These are phyloP conservation scores for Plasmodium coatneyi DNA, from an alignment of 169 alveolate genomes.

Conservation along the genomic window DNA sequence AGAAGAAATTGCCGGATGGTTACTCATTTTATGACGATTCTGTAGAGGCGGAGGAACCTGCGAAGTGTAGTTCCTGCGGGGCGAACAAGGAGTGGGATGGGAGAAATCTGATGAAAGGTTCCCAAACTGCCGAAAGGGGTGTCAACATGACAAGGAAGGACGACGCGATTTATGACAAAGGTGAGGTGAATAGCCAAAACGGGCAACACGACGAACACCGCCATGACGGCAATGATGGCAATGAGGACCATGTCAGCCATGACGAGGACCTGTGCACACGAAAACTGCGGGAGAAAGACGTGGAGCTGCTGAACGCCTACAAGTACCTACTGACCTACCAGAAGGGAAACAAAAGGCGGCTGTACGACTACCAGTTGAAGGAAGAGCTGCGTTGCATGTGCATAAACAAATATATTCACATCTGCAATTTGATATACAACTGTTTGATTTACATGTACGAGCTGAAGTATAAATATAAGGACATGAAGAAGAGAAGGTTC, in stretches of 20 bases:
- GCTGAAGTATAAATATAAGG: conserved; percentile 25
- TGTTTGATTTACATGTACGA: conserved; percentile 34
- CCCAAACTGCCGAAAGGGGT: neutral
- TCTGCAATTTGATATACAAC: conserved; percentile 46
- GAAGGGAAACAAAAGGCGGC: conserved; percentile 27
- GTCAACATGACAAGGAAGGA: neutral
- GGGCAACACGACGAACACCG: too few species aligned
- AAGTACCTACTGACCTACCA: conserved; percentile 37
- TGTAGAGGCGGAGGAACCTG: neutral
- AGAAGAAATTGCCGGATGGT: neutral
- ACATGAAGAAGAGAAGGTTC: neutral
- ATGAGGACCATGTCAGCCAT: neutral
- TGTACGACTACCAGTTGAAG: conserved; percentile 46
- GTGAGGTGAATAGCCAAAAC: too few species aligned
- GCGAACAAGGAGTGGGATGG: neutral
- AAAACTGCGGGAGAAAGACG: conserved; percentile 3
- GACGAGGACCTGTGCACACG: neutral
- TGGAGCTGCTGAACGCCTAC: conserved; percentile 29
- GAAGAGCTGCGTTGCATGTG: conserved; percentile 62
- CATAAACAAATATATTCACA: conserved; percentile 49
- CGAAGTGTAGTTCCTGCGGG: neutral
- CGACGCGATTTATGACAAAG: neutral
- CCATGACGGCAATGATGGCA: neutral
- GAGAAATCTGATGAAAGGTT: neutral
- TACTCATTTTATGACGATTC: neutral